Percentiles rank a stretch among this genome's conserved stretches.
These are phyloP conservation scores for Carpinus fangiana DNA, from an alignment of 306 rosid genomes.

Conservation along the genomic window DNA sequence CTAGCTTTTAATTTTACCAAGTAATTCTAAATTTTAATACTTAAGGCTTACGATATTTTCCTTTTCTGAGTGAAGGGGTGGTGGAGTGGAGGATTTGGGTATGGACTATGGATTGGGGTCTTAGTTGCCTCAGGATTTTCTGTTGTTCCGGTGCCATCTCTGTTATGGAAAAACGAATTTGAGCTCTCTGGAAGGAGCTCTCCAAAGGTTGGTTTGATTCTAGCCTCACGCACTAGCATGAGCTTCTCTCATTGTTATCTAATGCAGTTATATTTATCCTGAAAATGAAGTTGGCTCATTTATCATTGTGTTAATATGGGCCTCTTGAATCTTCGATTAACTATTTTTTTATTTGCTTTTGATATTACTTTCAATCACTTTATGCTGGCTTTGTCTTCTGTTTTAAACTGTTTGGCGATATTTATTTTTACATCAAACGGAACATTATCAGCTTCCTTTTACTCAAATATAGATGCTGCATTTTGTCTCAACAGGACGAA, in stretches of 20 bases:
- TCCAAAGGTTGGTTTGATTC: constrained; percentile 61
- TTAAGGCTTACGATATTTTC: constrained; percentile 19
- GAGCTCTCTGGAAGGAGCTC: constrained; percentile 53
- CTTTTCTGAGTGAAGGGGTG: constrained; percentile 63
- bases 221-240: constrained; percentile 6
- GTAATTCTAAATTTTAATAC: constrained; percentile 1
- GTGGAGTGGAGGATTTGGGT: constrained; percentile 98
- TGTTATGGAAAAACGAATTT: constrained; percentile 72
- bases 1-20: not conserved
- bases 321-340: not conserved
- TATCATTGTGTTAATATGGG: not conserved
- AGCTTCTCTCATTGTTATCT: constrained; percentile 1
- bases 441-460: constrained; percentile 3
- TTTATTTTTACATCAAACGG: not conserved
- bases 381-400: not conserved
- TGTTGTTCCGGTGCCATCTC: constrained; percentile 82
- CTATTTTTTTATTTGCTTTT: not conserved
- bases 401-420: not conserved
- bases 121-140: constrained; percentile 81
- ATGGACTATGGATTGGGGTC: constrained; percentile 91
- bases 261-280: not conserved
- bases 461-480: constrained; percentile 18
- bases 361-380: not conserved
- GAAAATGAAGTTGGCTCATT: not conserved
- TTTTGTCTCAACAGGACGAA: constrained; percentile 64